These are phyloP conservation scores for Russula olivacea DNA, from an alignment of 768 basidiomycete species.

Conservation along the genomic window DNA sequence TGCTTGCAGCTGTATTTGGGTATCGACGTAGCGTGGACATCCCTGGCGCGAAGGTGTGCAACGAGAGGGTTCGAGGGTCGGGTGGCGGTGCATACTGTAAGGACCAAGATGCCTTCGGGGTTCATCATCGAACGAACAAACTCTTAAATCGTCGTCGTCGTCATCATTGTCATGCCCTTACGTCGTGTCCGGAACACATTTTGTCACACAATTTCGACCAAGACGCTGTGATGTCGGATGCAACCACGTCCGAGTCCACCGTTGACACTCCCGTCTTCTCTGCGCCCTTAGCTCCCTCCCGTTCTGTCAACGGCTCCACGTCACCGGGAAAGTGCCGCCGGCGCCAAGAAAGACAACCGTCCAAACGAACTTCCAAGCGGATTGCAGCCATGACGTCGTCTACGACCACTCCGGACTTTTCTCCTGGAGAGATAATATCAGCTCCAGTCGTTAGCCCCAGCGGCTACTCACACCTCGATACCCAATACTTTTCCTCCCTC, in stretches of 20 bases:
- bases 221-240: conserved; percentile 12
- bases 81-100: too few species aligned
- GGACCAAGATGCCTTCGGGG: too few species aligned
- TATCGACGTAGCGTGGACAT: too few species aligned
- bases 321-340: conserved; percentile 1
- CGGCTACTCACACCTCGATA: background rate
- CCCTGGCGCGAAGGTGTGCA: too few species aligned
- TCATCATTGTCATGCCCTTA: background rate
- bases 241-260: background rate
- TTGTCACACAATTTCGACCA: background rate
- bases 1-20: too few species aligned
- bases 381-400: background rate
- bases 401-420: background rate
- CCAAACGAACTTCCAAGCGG: background rate
- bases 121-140: too few species aligned
- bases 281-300: background rate
- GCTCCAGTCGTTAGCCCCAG: background rate
- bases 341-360: background rate
- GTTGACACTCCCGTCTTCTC: background rate
- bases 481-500: background rate
- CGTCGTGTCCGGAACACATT: conserved; percentile 11
- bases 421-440: background rate
- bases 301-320: background rate
- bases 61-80: too few species aligned
- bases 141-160: too few species aligned